phyloP scores from a whole-genome alignment of 768 basidiomycete species.

The Xerocomus potaroensis region DNA sequence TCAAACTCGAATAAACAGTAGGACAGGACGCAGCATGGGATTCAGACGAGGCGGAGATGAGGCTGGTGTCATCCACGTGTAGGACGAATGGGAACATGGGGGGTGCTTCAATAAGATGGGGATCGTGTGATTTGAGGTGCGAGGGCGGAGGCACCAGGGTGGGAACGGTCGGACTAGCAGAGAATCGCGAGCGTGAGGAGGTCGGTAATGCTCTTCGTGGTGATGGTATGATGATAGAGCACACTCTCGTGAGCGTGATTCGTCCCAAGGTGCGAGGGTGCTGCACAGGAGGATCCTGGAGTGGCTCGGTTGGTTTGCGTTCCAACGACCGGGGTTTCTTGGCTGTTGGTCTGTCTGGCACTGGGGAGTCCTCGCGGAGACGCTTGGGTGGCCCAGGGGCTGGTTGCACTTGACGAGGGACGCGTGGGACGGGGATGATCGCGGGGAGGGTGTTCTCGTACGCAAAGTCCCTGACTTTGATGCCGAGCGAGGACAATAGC shows the following conservation, averaged over 20 bases:
- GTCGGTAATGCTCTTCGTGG: conserved; percentile 1
- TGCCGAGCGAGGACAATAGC: conserved; percentile 29
- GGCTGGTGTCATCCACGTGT: conserved; percentile 31
- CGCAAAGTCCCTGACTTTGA: conserved; percentile 58
- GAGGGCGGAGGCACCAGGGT: conserved; percentile 28
- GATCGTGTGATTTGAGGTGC: conserved; percentile 30
- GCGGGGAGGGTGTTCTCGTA: conserved; percentile 65
- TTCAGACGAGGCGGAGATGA: conserved; percentile 33
- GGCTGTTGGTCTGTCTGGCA: background rate
- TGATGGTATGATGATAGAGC: conserved; percentile 9
- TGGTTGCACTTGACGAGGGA: conserved; percentile 48
- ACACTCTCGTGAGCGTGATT: conserved; percentile 11
- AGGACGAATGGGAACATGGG: conserved; percentile 27
- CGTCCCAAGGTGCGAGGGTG: conserved; percentile 19
- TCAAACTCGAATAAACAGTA: conserved; percentile 35
- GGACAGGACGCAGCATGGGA: conserved; percentile 29
- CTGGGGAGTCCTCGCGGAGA: conserved; percentile 18
- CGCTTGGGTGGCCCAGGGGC: conserved; percentile 37
- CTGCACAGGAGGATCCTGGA: conserved; percentile 19
- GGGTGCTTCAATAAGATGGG: conserved; percentile 45
- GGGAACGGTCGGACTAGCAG: conserved; percentile 23
- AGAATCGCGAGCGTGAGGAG: conserved; percentile 6
- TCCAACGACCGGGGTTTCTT: conserved; percentile 28
- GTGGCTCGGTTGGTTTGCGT: conserved; percentile 34
- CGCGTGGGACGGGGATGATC: conserved; percentile 46